phyloP scores from a whole-genome alignment of 441 rosid genomes.

The Adansonia gregorii region DNA sequence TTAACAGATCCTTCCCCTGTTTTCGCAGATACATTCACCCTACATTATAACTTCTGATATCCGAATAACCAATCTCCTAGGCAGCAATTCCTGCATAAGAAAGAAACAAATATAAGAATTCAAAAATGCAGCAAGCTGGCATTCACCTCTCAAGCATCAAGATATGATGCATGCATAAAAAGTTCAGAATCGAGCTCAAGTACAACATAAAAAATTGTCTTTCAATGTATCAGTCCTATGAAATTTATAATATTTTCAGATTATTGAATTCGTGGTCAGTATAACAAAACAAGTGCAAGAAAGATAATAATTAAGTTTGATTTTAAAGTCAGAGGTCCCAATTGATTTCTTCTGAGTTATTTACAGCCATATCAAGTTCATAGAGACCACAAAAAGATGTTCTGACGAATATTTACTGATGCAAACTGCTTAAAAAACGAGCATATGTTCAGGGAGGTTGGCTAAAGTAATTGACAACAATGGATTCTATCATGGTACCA shows the following conservation, averaged over 20 bases:
- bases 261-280: background rate
- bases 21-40: constrained; percentile 41
- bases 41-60: constrained; percentile 45
- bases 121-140: constrained; percentile 18
- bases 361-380: background rate
- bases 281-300: background rate
- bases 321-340: background rate
- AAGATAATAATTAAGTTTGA: background rate
- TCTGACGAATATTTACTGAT: background rate
- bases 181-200: background rate
- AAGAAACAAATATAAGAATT: constrained; percentile 12
- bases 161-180: constrained; percentile 1
- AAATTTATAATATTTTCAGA: background rate
- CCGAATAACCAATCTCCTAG: constrained; percentile 55
- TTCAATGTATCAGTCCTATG: background rate
- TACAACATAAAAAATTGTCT: background rate
- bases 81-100: constrained; percentile 67
- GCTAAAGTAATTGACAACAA: background rate
- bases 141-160: constrained; percentile 1
- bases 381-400: background rate
- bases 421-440: background rate
- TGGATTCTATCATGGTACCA: constrained; percentile 18
- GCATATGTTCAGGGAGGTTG: background rate
- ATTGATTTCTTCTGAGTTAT: background rate
- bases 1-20: constrained; percentile 41